phyloP scores from a whole-genome alignment of 306 rosid genomes.

The Trichosanthes cucumerina region DNA sequence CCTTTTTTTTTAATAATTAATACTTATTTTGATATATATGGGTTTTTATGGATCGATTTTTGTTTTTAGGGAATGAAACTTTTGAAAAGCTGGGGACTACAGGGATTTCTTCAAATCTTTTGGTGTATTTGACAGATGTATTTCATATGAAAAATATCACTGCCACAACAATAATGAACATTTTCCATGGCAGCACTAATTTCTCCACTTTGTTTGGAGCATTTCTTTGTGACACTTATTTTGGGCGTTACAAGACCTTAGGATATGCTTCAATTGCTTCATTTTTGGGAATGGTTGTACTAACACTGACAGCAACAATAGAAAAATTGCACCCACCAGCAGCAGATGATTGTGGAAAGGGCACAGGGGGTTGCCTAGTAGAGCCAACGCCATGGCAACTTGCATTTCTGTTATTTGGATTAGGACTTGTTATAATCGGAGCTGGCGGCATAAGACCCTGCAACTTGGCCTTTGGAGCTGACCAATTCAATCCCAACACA shows the following conservation, averaged over 20 bases:
- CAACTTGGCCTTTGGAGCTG: conserved; percentile 79
- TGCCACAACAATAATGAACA: conserved; percentile 48
- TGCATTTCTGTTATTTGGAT: conserved; percentile 41
- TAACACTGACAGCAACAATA: conserved; percentile 60
- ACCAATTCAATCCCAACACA: conserved; percentile 70
- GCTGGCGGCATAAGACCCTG: conserved; percentile 82
- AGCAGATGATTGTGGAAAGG: conserved; percentile 31
- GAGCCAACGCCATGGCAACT: conserved; percentile 56
- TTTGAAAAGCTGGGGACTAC: conserved; percentile 80
- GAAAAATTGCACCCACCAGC: conserved; percentile 61
- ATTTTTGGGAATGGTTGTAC: conserved; percentile 51
- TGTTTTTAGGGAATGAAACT: conserved; percentile 67
- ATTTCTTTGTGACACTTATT: conserved; percentile 54
- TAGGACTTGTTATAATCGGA: conserved; percentile 47
- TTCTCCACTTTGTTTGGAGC: conserved; percentile 74
- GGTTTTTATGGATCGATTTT: background rate
- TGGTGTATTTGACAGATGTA: conserved; percentile 62
- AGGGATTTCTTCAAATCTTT: conserved; percentile 55
- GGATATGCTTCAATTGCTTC: conserved; percentile 50
- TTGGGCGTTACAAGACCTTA: conserved; percentile 69
- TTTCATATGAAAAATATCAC: conserved; percentile 60
- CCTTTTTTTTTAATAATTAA: background rate
- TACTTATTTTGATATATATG: background rate
- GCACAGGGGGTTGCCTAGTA: conserved; percentile 33
- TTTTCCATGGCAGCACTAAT: conserved; percentile 71